Percentiles rank a stretch among this genome's conserved stretches.
phyloP scores from a whole-genome alignment of 768 basidiomycete genomes.

The Suillus alpinus region DNA sequence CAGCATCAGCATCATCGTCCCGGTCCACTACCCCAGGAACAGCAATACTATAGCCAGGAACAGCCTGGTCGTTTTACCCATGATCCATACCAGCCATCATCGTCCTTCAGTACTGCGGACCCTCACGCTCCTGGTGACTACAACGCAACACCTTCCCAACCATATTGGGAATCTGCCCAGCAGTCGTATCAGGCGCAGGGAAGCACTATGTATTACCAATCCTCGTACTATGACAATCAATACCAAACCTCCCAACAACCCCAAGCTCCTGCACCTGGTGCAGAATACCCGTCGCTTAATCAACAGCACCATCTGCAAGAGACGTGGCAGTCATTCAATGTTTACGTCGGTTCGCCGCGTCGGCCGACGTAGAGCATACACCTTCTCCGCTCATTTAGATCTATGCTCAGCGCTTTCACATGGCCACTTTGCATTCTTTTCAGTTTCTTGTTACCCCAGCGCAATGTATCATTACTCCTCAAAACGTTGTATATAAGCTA shows the following conservation, averaged over 20 bases:
- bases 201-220: slow-evolving; percentile 5
- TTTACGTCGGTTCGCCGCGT: slow-evolving; percentile 39
- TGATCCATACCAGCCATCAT: slow-evolving; percentile 5
- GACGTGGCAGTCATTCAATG: slow-evolving; percentile 70
- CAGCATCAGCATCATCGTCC: slow-evolving; percentile 21
- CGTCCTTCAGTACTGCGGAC: neutral
- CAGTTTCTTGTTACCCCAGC: neutral
- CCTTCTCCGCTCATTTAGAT: neutral
- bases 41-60: slow-evolving; percentile 9
- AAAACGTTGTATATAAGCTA: neutral
- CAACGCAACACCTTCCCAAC: slow-evolving; percentile 4
- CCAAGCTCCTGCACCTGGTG: slow-evolving; percentile 18
- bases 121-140: slow-evolving; percentile 3
- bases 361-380: slow-evolving; percentile 7
- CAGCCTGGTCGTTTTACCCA: slow-evolving; percentile 6
- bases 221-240: neutral
- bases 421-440: slow-evolving; percentile 1
- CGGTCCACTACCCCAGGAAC: slow-evolving; percentile 6
- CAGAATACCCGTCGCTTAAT: slow-evolving; percentile 42
- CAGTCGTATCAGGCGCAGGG: slow-evolving; percentile 5
- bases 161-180: slow-evolving; percentile 14
- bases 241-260: slow-evolving; percentile 15
- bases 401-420: slow-evolving; percentile 10
- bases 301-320: slow-evolving; percentile 60
- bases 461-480: neutral